Evolutionary conservation across 345 rosid species (phyloP), one percentile per base, ranked within the genome.

Genomic region (thale cress (Arabidopsis thaliana)): DNA sequence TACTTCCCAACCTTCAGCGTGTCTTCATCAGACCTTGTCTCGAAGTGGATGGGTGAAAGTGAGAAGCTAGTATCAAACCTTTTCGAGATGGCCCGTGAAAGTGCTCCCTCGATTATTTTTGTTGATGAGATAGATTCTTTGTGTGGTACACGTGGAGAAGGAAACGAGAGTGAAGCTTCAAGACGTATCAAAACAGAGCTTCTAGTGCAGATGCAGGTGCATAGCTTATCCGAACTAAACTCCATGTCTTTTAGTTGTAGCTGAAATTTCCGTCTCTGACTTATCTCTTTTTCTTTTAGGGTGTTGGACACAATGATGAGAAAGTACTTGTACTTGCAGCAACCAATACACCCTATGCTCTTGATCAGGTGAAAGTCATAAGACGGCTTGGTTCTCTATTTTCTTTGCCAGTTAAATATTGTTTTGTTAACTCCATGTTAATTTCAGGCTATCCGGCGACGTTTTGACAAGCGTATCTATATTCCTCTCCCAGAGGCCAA

Each of bases 11-110:
- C 63, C 78, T 20, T 49, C 65, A 93, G 98, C 76, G 85, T 93
- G 65, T 93, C 98, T 78, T 93, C 98, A 8, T 93, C 97, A 33
- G 98, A 93, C 83, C 87, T 91, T 72, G 97, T 93, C 58, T 93
- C 98, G 44, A 93, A 93, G 82, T 93, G 98, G 98, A 93, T 93
- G 98, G 98, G 97, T 63, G 98, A 93, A 82, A 93, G 98, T 79
- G 98, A 93, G 75, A 93, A 93, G 86, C 84, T 93, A 41, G 98
- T 93, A 22, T 85, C 98, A 59, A 93, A 86, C 78, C 97, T 93
- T 77, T 91, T 93, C 60, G 86, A 91, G 74, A 93, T 93, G 98
- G 96, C 97, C 66, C 92, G 97, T 33, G 98, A 91, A 80, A 91
- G 96, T 93, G 85, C 95, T 56, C 98, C 98, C 0, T 89, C 98